These are phyloP conservation scores for Yamadazyma olivae DNA, from an alignment of 805 yeast genomes.

Conservation along the genomic window DNA sequence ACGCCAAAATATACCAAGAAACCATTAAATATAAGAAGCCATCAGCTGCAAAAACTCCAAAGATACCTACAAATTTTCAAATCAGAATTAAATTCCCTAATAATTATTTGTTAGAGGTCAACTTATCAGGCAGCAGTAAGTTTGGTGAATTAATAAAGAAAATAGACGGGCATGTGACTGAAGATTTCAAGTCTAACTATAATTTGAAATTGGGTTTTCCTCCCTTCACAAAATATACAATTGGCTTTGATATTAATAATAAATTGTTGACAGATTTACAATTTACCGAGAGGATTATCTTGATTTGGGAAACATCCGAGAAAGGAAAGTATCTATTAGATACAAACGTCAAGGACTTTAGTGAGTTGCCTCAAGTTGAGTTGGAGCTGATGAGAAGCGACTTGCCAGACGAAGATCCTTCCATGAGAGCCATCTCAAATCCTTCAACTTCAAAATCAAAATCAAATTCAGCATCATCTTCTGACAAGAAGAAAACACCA, in stretches of 20 bases:
- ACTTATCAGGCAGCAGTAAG: slow-evolving; percentile 25
- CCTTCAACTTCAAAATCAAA: background rate
- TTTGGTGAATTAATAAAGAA: slow-evolving; percentile 36
- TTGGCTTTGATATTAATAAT: slow-evolving; percentile 27
- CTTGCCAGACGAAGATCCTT: slow-evolving; percentile 19
- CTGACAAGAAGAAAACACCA: slow-evolving; percentile 1
- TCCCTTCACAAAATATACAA: slow-evolving; percentile 29
- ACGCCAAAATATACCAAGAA: slow-evolving; percentile 36
- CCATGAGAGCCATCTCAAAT: background rate
- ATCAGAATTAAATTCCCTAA: slow-evolving; percentile 41
- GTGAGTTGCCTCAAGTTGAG: slow-evolving; percentile 33
- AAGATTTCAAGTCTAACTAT: slow-evolving; percentile 26
- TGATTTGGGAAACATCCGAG: slow-evolving; percentile 32
- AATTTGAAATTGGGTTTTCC: slow-evolving; percentile 34
- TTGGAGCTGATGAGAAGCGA: slow-evolving; percentile 30
- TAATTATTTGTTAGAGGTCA: slow-evolving; percentile 31
- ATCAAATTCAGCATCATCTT: background rate
- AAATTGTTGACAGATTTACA: slow-evolving; percentile 22
- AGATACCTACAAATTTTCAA: slow-evolving; percentile 23
- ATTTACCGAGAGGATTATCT: slow-evolving; percentile 24
- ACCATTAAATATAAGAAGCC: slow-evolving; percentile 20
- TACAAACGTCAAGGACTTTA: slow-evolving; percentile 16
- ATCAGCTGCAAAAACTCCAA: background rate
- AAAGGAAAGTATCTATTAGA: slow-evolving; percentile 7
- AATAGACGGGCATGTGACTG: slow-evolving; percentile 30